phyloP scores from a whole-genome alignment of 2,329 filamentous ascomycete species.

The Colletotrichum tropicale region DNA sequence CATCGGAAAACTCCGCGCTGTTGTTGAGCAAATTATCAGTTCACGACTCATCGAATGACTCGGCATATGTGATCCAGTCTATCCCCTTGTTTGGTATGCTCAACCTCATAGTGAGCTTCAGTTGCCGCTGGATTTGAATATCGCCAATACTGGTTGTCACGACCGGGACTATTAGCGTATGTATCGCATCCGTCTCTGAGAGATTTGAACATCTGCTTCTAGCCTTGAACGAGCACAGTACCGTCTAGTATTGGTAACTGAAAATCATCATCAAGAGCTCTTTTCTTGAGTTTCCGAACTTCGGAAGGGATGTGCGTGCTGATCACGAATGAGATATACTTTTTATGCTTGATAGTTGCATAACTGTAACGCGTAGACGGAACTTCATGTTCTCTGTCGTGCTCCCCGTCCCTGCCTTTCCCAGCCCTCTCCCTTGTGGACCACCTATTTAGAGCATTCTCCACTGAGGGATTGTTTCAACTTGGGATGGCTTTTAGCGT shows the following conservation, averaged over 20 bases:
- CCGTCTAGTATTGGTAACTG: background rate
- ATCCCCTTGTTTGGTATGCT: background rate
- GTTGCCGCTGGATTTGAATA: background rate
- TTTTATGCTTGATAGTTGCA: background rate
- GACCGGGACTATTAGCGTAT: background rate
- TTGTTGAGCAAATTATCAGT: background rate
- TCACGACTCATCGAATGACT: background rate
- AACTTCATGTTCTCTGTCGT: background rate
- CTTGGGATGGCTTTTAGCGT: background rate
- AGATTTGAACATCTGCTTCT: background rate
- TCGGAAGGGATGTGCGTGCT: background rate
- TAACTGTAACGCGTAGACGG: background rate
- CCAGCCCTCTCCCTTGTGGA: background rate
- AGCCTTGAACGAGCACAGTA: background rate
- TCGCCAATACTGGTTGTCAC: background rate
- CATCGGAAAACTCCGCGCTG: background rate
- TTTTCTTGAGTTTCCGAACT: background rate
- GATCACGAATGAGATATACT: background rate
- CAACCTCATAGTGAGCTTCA: background rate
- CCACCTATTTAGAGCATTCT: background rate
- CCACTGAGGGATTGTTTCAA: background rate
- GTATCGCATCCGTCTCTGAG: background rate
- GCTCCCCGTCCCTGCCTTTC: background rate
- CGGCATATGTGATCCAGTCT: background rate
- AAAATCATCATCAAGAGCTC: background rate